Base-by-base conservation (phyloP, 176 grass and related monocot genomes). In the Hordeum vulgare region DNA sequence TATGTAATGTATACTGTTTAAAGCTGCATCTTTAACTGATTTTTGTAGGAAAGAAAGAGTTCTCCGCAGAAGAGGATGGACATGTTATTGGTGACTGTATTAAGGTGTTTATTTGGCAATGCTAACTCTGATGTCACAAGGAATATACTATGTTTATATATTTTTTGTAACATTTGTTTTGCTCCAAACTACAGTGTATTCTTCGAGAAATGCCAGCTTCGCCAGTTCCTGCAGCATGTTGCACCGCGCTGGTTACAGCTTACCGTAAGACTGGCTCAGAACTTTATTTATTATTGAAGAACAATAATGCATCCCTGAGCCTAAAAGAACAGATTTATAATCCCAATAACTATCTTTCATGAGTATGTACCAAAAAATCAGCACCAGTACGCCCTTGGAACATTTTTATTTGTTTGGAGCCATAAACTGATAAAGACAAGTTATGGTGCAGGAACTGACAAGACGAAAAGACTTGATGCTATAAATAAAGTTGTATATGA, bases 1-100 rank as follows among this genome's bases (percentile, higher is more conserved):
- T 71, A 76, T 77, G n/a, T 66, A 57, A 76, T 77, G n/a, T 66
- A 57, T 37, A 62, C n/a, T 45, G 39, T 66, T 58, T 72, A 47
- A 84, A 86, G 56, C 45, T 25, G 17, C 41, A 74, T 21, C 21
- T 25, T 83, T 67, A 66, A 87, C 84, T 82, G 27, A 82, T 68
- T 77, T 77, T 91, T 94, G 81, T 82, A 99, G 96, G 96, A 24
- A 96, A 94, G 80, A 86, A 86, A 14, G 93, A 96, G 45, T 99
- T 99, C 85, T 96, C 91, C 36, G 62, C 96, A 81, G 91, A 96
- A 78, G 96, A 99, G 85, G 93, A 99, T 92, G 93, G 87, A 59
- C 96, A 99, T 87, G 93, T 99, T 73, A 90, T 99, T 72, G 96
- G 96, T 78, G 96, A 99, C 75, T 96, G 93, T 80, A 99, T 99